Evolutionary conservation across 2,329 filamentous ascomycete genomes (phyloP).

Genomic region (Monilinia fructicola): DNA sequence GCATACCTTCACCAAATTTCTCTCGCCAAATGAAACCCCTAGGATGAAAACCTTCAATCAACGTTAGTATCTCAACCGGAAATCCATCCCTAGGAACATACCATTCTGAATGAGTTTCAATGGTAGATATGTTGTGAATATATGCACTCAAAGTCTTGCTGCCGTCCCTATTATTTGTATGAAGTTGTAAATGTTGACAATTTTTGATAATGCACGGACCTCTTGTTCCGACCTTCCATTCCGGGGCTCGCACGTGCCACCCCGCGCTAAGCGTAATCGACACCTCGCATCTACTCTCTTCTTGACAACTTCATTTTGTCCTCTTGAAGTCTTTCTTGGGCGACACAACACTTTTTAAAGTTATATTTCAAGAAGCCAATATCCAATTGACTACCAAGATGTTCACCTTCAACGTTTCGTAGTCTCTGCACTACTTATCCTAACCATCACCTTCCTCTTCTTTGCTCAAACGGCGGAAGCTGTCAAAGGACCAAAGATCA

Average conservation of each 20-base stretch:
- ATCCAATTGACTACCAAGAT: constrained; percentile 52
- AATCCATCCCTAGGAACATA: constrained; percentile 15
- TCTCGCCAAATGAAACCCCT: constrained; percentile 81
- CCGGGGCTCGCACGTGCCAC: constrained; percentile 30
- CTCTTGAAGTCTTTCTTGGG: neutral
- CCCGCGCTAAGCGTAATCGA: constrained; percentile 31
- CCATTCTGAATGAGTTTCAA: constrained; percentile 32
- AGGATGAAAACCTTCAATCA: constrained; percentile 67
- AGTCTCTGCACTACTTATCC: constrained; percentile 70
- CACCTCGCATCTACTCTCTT: constrained; percentile 30
- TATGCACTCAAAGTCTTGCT: constrained; percentile 16
- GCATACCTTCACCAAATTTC: constrained; percentile 76
- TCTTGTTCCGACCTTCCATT: neutral
- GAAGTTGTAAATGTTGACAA: constrained; percentile 25
- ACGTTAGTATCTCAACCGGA: constrained; percentile 18
- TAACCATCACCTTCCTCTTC: constrained; percentile 72
- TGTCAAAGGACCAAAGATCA: constrained; percentile 89
- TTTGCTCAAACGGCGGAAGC: constrained; percentile 74
- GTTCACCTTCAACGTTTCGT: constrained; percentile 72
- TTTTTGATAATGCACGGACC: constrained; percentile 26
- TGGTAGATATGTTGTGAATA: neutral
- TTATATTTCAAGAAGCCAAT: constrained; percentile 24
- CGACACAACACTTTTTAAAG: neutral
- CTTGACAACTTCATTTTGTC: neutral
- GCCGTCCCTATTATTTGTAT: constrained; percentile 7